phyloP scores from a whole-genome alignment of 768 basidiomycete species.

The Cantharellus anzutake region DNA sequence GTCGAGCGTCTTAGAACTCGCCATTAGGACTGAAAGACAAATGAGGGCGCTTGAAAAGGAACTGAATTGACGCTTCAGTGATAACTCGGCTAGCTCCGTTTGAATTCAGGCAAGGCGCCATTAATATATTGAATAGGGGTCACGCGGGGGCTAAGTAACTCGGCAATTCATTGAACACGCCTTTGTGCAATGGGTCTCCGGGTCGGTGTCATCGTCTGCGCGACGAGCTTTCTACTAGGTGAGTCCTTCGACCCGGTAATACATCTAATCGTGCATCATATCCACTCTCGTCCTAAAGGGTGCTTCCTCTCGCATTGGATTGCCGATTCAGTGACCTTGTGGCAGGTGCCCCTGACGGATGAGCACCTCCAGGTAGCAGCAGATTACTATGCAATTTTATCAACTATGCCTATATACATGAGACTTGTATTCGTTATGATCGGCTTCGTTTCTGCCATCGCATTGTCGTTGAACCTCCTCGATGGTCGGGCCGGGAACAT shows the following conservation, averaged over 20 bases:
- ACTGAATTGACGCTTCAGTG: not conserved
- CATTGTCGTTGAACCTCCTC: conserved; percentile 58
- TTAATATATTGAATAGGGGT: no score
- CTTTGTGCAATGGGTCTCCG: conserved; percentile 39
- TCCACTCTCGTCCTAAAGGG: conserved; percentile 24
- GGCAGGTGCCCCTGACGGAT: conserved; percentile 73
- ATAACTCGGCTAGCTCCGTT: not conserved
- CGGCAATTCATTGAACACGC: not conserved
- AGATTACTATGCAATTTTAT: conserved; percentile 59
- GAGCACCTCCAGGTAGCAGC: conserved; percentile 69
- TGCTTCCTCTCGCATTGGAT: conserved; percentile 81
- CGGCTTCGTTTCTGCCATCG: conserved; percentile 37
- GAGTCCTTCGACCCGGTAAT: not conserved
- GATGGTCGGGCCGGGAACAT: conserved; percentile 66
- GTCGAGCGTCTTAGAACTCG: conserved; percentile 73
- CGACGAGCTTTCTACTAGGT: conserved; percentile 71
- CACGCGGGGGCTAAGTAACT: no score
- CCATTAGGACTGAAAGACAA: conserved; percentile 5
- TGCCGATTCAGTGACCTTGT: conserved; percentile 77
- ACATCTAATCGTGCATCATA: not conserved
- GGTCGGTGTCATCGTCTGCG: conserved; percentile 51
- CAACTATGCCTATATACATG: conserved; percentile 38
- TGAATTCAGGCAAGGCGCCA: not conserved
- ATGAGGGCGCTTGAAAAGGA: no score
- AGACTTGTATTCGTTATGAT: conserved; percentile 39